A percentile compares a stretch with the other conserved stretches of the same genome.
phyloP scores from a whole-genome alignment of 805 yeast species.

The Vanderwaltozyma yarrowii region DNA sequence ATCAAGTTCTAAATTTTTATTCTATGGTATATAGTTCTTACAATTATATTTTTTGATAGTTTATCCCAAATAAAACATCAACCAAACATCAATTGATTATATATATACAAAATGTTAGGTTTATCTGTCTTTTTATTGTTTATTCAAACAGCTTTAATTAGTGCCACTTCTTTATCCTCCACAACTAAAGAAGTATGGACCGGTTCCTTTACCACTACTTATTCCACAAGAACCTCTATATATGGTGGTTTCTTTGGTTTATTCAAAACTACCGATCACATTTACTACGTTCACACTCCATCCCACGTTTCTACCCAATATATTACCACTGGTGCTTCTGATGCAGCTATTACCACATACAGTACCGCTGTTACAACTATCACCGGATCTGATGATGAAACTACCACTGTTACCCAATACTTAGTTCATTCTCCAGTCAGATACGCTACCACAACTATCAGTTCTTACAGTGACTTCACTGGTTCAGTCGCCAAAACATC shows the following conservation, averaged over 20 bases:
- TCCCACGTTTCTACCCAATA: background rate
- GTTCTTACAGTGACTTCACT: background rate
- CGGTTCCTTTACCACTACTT: background rate
- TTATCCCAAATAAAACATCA: no score
- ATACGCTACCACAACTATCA: constrained; percentile 4
- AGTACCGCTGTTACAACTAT: constrained; percentile 3
- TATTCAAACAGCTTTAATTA: background rate
- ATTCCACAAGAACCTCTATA: background rate
- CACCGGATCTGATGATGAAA: constrained; percentile 4
- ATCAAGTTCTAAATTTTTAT: no score
- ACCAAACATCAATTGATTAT: no score
- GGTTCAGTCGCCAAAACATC: constrained; percentile 3
- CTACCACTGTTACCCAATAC: constrained; percentile 4
- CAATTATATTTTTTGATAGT: no score
- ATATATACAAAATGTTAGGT: no score
- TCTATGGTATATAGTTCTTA: no score
- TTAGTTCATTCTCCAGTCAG: constrained; percentile 6
- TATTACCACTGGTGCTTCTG: background rate
- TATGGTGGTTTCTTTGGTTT: constrained; percentile 1
- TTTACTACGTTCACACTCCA: constrained; percentile 1
- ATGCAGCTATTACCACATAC: constrained; percentile 4
- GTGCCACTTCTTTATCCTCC: background rate
- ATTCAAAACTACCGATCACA: background rate
- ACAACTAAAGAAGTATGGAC: background rate
- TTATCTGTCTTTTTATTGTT: no score